A percentile compares a stretch with the other conserved stretches of the same genome.
These are phyloP conservation scores for Cordia subcordata DNA, from an alignment of 257 asterid genomes.

Conservation along the genomic window DNA sequence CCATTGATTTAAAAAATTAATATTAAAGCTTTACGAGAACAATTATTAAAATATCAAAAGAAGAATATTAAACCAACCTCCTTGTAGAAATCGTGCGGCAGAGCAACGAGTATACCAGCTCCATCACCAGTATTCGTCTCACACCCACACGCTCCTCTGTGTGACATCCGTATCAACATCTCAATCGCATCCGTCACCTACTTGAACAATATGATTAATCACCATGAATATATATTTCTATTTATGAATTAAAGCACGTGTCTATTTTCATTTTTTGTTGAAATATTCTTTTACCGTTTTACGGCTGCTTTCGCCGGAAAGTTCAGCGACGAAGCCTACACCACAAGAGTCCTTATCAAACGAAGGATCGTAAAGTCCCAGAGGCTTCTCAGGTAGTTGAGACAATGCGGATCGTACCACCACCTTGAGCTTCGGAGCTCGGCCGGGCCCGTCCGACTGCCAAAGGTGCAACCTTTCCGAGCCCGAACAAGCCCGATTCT, in stretches of 20 bases:
- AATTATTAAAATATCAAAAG: background rate
- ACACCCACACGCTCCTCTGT: slow-evolving; percentile 99
- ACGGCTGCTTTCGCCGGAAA: slow-evolving; percentile 91
- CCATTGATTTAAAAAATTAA: background rate
- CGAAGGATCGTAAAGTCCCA: slow-evolving; percentile 88
- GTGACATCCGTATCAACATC: slow-evolving; percentile 94
- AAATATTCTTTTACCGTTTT: slow-evolving; percentile 53
- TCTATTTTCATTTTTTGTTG: background rate
- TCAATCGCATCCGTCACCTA: slow-evolving; percentile 96
- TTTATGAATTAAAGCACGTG: background rate
- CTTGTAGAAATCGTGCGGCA: slow-evolving; percentile 79
- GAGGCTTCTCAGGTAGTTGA: slow-evolving; percentile 92
- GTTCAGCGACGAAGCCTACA: slow-evolving; percentile 97
- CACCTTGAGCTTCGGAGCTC: slow-evolving; percentile 46
- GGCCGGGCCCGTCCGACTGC: slow-evolving; percentile 56
- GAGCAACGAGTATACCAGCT: slow-evolving; percentile 96
- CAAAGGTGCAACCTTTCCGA: slow-evolving; percentile 49
- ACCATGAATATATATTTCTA: no score
- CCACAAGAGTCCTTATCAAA: slow-evolving; percentile 98
- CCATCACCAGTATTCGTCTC: slow-evolving; percentile 99
- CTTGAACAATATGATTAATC: background rate
- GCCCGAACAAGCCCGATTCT: slow-evolving; percentile 26
- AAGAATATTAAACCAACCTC: slow-evolving; percentile 45
- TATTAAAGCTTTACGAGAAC: background rate
- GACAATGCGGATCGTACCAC: slow-evolving; percentile 67